Conservation (phyloP, 129 eudicot genomes). For the Kitagawia praeruptora region DNA sequence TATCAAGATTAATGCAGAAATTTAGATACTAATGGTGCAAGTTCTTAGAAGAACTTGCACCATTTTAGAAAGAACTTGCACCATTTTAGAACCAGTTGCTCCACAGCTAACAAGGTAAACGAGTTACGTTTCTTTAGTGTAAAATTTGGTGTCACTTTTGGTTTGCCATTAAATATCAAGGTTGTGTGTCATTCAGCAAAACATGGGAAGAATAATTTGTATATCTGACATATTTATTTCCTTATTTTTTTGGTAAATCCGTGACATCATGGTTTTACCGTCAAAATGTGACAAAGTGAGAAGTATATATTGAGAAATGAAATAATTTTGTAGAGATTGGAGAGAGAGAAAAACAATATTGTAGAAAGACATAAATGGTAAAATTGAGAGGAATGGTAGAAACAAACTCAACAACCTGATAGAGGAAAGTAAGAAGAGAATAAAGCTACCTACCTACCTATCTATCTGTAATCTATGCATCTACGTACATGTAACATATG, state of each 20-base stretch:
- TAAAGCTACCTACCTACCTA: background rate
- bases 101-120: background rate
- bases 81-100: background rate
- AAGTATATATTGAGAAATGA: background rate
- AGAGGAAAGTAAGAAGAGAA: slow-evolving; percentile 3
- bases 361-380: background rate
- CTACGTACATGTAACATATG: background rate
- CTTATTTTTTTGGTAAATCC: too few species aligned
- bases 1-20: too few species aligned
- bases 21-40: background rate
- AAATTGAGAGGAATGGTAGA: background rate
- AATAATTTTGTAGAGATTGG: background rate
- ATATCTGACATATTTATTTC: too few species aligned
- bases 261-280: background rate
- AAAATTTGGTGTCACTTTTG: background rate
- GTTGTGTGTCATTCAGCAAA: too few species aligned
- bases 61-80: background rate
- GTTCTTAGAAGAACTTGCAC: too few species aligned
- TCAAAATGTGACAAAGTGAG: background rate
- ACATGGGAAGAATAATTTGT: too few species aligned
- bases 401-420: slow-evolving; percentile 2
- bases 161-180: background rate
- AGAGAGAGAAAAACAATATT: background rate
- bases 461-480: background rate
- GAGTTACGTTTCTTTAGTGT: background rate